phyloP scores from a whole-genome alignment of 805 yeast species.

The Millerago galiae region DNA sequence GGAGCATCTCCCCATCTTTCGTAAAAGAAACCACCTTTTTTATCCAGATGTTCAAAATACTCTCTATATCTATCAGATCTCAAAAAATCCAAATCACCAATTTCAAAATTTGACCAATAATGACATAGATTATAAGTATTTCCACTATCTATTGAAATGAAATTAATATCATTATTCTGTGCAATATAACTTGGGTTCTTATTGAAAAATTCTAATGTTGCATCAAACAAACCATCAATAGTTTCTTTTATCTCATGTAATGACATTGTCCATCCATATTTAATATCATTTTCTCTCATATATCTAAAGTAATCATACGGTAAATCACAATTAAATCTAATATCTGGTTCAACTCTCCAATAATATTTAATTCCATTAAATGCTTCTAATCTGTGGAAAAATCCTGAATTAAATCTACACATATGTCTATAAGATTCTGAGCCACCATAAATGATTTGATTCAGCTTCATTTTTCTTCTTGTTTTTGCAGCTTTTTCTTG shows the following conservation, averaged over 20 bases:
- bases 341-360: conserved; percentile 93
- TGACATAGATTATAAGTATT: conserved; percentile 68
- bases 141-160: conserved; percentile 58
- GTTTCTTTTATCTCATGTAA: conserved; percentile 70
- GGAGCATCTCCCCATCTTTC: conserved; percentile 97
- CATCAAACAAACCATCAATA: conserved; percentile 70
- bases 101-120: conserved; percentile 77
- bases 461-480: conserved; percentile 87
- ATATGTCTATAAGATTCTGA: conserved; percentile 74
- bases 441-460: conserved; percentile 54
- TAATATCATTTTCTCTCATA: conserved; percentile 71
- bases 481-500: conserved; percentile 53
- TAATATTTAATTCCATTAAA: conserved; percentile 78
- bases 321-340: conserved; percentile 75
- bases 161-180: conserved; percentile 52
- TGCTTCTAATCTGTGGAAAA: conserved; percentile 74
- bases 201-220: conserved; percentile 54
- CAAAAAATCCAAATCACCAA: conserved; percentile 68
- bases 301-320: conserved; percentile 75
- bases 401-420: conserved; percentile 91
- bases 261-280: conserved; percentile 73
- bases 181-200: conserved; percentile 39
- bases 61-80: conserved; percentile 48
- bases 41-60: conserved; percentile 58
- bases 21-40: conserved; percentile 71